phyloP scores from a whole-genome alignment of 2,329 filamentous ascomycete species.

The Colletotrichum sp. region DNA sequence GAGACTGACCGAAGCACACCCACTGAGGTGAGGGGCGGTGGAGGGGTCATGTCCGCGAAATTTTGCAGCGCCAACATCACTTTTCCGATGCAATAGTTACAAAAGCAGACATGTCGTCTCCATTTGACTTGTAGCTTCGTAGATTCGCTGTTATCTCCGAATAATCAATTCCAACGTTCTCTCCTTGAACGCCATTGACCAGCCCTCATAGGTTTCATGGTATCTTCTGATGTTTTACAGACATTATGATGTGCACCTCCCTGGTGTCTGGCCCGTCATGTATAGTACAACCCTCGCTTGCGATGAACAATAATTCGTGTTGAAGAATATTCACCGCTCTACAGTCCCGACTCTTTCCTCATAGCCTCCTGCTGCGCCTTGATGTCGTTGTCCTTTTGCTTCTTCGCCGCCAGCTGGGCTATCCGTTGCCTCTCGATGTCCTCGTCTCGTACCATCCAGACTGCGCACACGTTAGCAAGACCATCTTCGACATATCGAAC shows the following conservation, averaged over 20 bases:
- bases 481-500: background rate
- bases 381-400: conserved; percentile 43
- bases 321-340: background rate
- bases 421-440: conserved; percentile 47
- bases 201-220: conserved; percentile 7
- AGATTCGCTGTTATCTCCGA: background rate
- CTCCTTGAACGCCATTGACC: conserved; percentile 1
- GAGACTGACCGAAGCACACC: background rate
- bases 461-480: conserved; percentile 28
- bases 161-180: background rate
- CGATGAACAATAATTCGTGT: accelerated
- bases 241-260: background rate
- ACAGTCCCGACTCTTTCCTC: conserved; percentile 51
- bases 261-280: background rate
- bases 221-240: conserved; percentile 13
- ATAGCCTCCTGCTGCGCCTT: conserved; percentile 51
- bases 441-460: conserved; percentile 57
- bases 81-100: background rate
- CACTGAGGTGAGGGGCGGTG: background rate
- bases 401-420: conserved; percentile 36
- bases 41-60: background rate
- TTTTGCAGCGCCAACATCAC: background rate
- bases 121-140: background rate
- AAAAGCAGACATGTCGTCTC: background rate
- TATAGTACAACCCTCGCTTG: background rate